phyloP scores from a whole-genome alignment of 257 asterid species.

The Handroanthus guayacan region DNA sequence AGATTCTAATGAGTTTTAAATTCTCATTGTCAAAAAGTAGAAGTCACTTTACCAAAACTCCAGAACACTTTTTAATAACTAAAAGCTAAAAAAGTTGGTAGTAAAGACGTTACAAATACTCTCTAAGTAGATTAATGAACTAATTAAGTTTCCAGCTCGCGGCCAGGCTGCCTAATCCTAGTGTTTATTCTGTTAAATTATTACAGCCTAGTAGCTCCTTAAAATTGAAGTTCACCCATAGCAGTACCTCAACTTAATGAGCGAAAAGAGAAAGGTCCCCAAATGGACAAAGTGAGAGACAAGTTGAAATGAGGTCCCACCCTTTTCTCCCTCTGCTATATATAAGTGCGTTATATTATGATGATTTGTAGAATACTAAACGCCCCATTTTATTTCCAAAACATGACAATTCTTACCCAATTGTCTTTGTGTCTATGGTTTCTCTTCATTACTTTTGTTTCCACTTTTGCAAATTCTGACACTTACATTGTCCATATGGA shows the following conservation, averaged over 20 bases:
- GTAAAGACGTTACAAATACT: no score
- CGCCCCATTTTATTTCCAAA: conserved; percentile 38
- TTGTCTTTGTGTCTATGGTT: conserved; percentile 35
- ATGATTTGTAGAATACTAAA: conserved; percentile 7
- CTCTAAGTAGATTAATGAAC: neutral
- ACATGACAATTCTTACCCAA: conserved; percentile 43
- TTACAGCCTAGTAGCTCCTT: conserved; percentile 27
- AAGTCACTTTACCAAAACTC: no score
- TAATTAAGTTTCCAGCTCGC: neutral
- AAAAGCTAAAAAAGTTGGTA: no score
- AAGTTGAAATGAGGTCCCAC: conserved; percentile 52
- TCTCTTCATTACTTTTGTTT: neutral
- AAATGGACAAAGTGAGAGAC: conserved; percentile 43
- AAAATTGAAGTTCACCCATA: conserved; percentile 5
- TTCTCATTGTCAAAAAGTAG: no score
- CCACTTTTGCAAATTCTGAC: conserved; percentile 48
- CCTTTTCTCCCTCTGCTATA: conserved; percentile 36
- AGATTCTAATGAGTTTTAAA: no score
- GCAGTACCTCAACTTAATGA: conserved; percentile 26
- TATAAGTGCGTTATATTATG: conserved; percentile 31
- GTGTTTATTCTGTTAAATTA: neutral
- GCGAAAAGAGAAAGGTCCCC: conserved; percentile 29
- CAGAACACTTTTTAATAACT: no score
- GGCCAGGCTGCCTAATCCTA: conserved; percentile 24
- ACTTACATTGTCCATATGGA: conserved; percentile 81